Base-by-base conservation (phyloP, 768 basidiomycete genomes). In the Phanerochaete carnosa region DNA sequence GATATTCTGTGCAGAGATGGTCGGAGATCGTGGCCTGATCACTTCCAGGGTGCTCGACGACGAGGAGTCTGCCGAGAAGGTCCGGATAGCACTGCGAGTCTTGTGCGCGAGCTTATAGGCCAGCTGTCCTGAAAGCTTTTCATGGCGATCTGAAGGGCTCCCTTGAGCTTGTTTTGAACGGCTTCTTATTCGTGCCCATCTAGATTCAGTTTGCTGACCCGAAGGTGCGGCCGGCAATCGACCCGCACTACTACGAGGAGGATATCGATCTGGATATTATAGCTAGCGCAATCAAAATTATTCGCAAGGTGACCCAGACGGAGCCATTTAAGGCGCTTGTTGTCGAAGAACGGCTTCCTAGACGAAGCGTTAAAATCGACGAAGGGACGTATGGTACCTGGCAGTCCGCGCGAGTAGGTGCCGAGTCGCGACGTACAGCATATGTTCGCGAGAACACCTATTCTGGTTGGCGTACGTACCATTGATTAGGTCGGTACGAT, bases 351-450 rank as follows among this genome's bases (percentile, higher is more conserved):
- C 39, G 19, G 6, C 19, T 43, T 8, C 39, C 16, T 19, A 4
- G 8, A 4, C 39, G 4, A 9, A 4, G 39, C 11, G 39, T 35
- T 7, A 35, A 35, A 7, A 35, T 15, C 8, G 33, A 35, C 15
- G 33, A 35, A 35, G 33, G 15, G 15, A 35, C 15, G 15, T 35
- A 35, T 35, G 33, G 33, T 35, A 15, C 33, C 8, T 43, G 39
- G 13, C 13, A 12, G 12, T 12, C n/a, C 79, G 79, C 12, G 79
- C 79, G 1, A 65, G 61, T 16, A 82, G 82, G 58, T 45, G 82
- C 28, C 77, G 82, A 35, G 13, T 13, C 33, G 33, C 33, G 33
- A 35, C 8, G 78, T 83, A 22, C 78, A 72, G 12, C 80, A 82
- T 63, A 47, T 73, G 3, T 80, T 78, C 2, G 66, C 81, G 33